Base-by-base conservation (phyloP, 129 eudicot genomes). In the Arctium minus region DNA sequence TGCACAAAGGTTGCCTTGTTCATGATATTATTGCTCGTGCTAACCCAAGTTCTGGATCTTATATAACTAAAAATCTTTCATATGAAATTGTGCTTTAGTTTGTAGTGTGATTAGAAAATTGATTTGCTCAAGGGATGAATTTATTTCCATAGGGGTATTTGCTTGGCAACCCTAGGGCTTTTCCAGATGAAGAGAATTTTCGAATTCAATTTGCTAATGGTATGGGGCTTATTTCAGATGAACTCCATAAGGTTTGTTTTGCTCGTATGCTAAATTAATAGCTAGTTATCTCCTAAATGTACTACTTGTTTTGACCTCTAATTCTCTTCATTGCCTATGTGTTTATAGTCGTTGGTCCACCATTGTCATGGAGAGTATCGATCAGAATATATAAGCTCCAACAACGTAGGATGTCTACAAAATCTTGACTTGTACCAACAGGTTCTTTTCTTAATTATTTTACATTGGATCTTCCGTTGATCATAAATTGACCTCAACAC, bases 221-320 rank as follows among this genome's bases (percentile, higher is more conserved):
- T 10, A 88, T 92, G 94, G 97, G 94, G 60, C 83, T 89, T 33
- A 87, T 92, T 60, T 88, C 92, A 3, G 85, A 90, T 79, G 89
- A 88, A 75, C 84, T 89, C 32, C 87, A 83, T 22, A 84, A 90
- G 91, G 94, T 89, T 50, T 64, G 76, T 74, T 37, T 5, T 5
- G 4, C 0, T 36, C 2, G 5, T 74, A 70, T 4, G 32, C 32
- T 9, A 38, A 22, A 33, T 7, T 22, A 22, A 22, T 22, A 33
- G 36, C 3, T 10, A 10, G 18, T 30, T 18, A 4, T 15, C 40
- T 11, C 2, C 53, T 36, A 39, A 29, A 7, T n/a, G 0, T 31
- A 38, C 6, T 42, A 31, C 44, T 60, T 18, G 35, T 30, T 70
- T 53, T 8, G 44, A 11, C 18, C n/a, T 76, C 46, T 22, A 39